Evolutionary conservation across 2,329 filamentous ascomycete genomes (phyloP).

Genomic region (Scolecobasidium constrictum): DNA sequence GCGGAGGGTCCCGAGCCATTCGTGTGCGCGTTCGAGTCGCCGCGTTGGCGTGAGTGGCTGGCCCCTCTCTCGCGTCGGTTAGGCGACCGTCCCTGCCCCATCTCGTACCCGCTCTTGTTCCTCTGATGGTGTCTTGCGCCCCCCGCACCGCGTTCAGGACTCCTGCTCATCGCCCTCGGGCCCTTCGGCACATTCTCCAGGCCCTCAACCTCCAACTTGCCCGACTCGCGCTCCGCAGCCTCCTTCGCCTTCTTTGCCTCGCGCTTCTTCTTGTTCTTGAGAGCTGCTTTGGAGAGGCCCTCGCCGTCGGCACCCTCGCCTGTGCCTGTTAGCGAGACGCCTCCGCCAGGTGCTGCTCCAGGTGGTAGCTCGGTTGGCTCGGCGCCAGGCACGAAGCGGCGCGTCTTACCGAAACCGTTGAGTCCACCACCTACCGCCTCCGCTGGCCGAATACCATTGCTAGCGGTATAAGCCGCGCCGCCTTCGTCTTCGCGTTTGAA

Average conservation of each 20-base stretch:
- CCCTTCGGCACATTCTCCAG: conserved; percentile 9
- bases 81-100: conserved; percentile 15
- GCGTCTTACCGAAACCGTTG: conserved; percentile 70
- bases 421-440: conserved; percentile 35
- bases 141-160: conserved; percentile 53
- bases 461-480: conserved; percentile 66
- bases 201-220: conserved; percentile 29
- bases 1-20: neutral
- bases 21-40: neutral
- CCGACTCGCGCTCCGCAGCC: conserved; percentile 39
- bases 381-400: conserved; percentile 74
- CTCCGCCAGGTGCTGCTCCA: conserved; percentile 57
- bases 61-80: conserved; percentile 8
- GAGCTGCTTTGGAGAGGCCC: conserved; percentile 67
- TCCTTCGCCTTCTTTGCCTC: conserved; percentile 87
- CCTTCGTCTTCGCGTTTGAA: conserved; percentile 98
- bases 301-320: conserved; percentile 52
- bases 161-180: conserved; percentile 33
- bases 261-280: conserved; percentile 99
- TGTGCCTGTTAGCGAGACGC: conserved; percentile 54
- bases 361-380: conserved; percentile 58
- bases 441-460: conserved; percentile 64
- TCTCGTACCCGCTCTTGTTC: conserved; percentile 20
- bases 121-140: conserved; percentile 43
- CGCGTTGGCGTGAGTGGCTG: neutral